Evolutionary conservation across 306 rosid species (phyloP).

Genomic region (Crataegus laevigata): DNA sequence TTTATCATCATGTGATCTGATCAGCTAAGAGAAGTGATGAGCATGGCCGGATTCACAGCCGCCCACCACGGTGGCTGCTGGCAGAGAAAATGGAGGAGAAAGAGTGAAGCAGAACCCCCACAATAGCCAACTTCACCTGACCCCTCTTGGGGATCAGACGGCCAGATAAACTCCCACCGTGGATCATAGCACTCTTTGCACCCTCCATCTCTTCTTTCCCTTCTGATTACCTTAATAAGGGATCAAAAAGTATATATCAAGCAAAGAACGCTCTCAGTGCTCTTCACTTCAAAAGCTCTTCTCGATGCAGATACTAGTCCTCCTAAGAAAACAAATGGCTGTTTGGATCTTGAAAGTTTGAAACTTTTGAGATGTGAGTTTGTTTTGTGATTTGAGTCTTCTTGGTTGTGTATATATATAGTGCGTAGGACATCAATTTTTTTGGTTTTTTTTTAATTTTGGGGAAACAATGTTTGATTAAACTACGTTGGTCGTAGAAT

Average conservation of each 20-base stretch:
- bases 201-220: constrained; percentile 12
- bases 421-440: not conserved
- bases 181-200: constrained; percentile 24
- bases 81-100: constrained; percentile 51
- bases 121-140: constrained; percentile 57
- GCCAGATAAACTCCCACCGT: constrained; percentile 26
- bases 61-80: not conserved
- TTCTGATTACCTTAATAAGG: not conserved
- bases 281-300: too few relatives aligned
- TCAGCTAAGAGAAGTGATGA: not conserved
- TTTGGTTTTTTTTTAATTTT: not conserved
- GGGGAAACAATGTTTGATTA: not conserved
- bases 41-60: not conserved
- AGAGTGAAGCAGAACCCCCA: constrained; percentile 58
- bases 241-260: not conserved
- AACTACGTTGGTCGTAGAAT: not conserved
- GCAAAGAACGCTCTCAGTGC: too few relatives aligned
- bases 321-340: not conserved
- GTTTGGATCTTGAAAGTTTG: not conserved
- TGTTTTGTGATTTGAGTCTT: not conserved
- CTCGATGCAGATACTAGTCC: not conserved
- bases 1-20: not conserved
- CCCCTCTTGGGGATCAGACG: constrained; percentile 76
- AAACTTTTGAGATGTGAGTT: not conserved
- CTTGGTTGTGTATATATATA: not conserved